These are phyloP conservation scores for Arxiozyma heterogenica DNA, from an alignment of 1,139 yeast species.

Conservation along the genomic window DNA sequence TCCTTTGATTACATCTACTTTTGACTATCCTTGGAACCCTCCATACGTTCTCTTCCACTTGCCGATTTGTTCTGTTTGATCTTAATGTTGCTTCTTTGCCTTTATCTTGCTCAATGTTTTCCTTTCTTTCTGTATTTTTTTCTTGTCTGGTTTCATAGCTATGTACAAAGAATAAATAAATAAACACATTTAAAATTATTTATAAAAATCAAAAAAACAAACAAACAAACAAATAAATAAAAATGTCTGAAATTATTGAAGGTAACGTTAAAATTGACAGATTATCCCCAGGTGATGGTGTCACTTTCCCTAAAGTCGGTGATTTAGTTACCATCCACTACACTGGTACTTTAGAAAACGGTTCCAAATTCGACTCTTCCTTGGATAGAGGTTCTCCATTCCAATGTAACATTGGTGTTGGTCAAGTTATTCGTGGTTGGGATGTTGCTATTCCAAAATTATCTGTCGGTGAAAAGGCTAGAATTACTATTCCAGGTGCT, in stretches of 20 bases:
- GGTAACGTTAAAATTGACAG: slow-evolving; percentile 37
- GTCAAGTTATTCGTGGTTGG: slow-evolving; percentile 96
- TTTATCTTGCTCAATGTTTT: not conserved
- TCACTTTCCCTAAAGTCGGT: slow-evolving; percentile 75
- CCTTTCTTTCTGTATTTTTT: no score
- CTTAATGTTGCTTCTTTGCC: not conserved
- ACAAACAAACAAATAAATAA: not conserved
- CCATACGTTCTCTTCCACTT: not conserved
- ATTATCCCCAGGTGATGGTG: slow-evolving; percentile 54
- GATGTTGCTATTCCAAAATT: slow-evolving; percentile 84
- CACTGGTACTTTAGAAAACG: slow-evolving; percentile 89
- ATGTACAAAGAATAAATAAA: no score
- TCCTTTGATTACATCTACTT: not conserved
- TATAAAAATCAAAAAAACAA: slow-evolving; percentile 1
- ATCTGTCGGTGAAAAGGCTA: slow-evolving; percentile 86
- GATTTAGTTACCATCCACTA: slow-evolving; percentile 89
- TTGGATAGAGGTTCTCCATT: slow-evolving; percentile 91
- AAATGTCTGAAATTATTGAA: slow-evolving; percentile 32
- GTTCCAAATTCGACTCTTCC: slow-evolving; percentile 91
- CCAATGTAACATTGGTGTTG: slow-evolving; percentile 88
- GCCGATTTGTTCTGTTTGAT: not conserved
- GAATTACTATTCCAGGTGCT: slow-evolving; percentile 83
- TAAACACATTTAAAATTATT: not conserved
- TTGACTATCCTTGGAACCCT: no score
- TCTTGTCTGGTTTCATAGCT: not conserved